Conservation (phyloP, 495 filamentous ascomycete genomes). For the Trichoderma asperelloides region DNA sequence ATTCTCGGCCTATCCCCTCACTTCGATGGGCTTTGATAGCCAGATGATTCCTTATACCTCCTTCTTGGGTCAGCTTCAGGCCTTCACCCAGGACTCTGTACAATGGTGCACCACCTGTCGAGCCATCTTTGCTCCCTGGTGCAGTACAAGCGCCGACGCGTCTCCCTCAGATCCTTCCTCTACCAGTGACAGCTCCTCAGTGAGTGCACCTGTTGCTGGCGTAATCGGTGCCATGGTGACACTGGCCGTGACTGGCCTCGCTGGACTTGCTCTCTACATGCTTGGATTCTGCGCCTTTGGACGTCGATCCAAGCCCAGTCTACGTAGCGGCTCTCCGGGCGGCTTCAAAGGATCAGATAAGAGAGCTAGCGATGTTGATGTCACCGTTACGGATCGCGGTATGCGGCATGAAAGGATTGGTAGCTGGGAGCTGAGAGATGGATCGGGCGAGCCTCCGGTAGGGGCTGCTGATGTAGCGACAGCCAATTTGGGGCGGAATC, state of each 20-base stretch:
- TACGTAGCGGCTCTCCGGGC: conserved; percentile 19
- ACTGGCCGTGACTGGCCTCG: conserved; percentile 18
- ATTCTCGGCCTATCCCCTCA: conserved; percentile 23
- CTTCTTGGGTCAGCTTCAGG: conserved; percentile 19
- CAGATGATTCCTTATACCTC: conserved; percentile 19
- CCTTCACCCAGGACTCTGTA: conserved; percentile 17
- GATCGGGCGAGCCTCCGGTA: background rate
- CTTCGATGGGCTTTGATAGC: conserved; percentile 21
- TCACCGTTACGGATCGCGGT: conserved; percentile 24
- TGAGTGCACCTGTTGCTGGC: conserved; percentile 27
- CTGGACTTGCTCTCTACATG: conserved; percentile 17
- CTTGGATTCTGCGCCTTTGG: conserved; percentile 23
- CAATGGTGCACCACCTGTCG: conserved; percentile 27
- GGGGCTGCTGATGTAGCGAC: background rate
- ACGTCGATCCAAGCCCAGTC: background rate
- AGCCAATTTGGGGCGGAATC: conserved; percentile 3
- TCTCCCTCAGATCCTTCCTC: background rate
- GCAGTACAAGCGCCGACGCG: background rate
- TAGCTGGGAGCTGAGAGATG: conserved; percentile 31
- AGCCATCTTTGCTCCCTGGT: conserved; percentile 12
- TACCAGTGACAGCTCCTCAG: background rate
- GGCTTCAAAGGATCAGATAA: conserved; percentile 32
- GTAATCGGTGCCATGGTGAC: conserved; percentile 29
- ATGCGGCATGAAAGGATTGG: conserved; percentile 27
- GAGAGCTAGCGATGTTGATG: conserved; percentile 28